Evolutionary conservation across 2,329 filamentous ascomycete genomes (phyloP).

Genomic region (Pseudogymnoascus sp.): DNA sequence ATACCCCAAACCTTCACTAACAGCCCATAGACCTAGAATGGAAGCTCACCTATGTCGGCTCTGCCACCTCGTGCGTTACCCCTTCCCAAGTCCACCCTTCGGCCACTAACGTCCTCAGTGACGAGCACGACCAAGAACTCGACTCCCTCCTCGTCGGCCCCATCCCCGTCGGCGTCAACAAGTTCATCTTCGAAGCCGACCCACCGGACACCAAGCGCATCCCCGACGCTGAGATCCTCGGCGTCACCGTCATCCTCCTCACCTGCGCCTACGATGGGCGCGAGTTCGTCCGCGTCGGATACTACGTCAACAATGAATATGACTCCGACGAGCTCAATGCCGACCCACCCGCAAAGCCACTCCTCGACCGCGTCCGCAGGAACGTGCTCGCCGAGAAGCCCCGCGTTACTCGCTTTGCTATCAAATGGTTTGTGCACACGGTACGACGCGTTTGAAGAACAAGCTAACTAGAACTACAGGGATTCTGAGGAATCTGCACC

Average conservation of each 20-base stretch:
- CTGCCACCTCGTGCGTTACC: conserved; percentile 77
- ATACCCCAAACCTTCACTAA: conserved; percentile 13
- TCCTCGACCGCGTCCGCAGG: conserved; percentile 83
- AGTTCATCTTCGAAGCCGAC: conserved; percentile 95
- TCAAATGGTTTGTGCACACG: conserved; percentile 74
- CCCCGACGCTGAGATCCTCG: conserved; percentile 88
- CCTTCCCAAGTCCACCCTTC: conserved; percentile 9
- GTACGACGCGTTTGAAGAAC: neutral
- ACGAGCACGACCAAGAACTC: conserved; percentile 96
- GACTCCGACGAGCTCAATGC: conserved; percentile 80
- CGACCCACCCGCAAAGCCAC: conserved; percentile 84
- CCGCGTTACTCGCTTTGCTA: conserved; percentile 91
- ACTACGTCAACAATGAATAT: conserved; percentile 99
- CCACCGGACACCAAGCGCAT: conserved; percentile 85
- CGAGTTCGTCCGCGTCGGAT: conserved; percentile 95
- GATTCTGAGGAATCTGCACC: conserved; percentile 96
- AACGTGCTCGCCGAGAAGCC: conserved; percentile 97
- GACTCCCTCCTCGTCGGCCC: conserved; percentile 93
- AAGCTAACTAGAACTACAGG: conserved; percentile 42
- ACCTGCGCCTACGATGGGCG: conserved; percentile 94
- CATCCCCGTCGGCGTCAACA: conserved; percentile 96
- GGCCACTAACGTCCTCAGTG: conserved; percentile 43
- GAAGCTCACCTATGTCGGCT: conserved; percentile 98
- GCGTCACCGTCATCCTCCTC: conserved; percentile 92
- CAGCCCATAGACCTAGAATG: conserved; percentile 75